Evolutionary conservation across 2,329 filamentous ascomycete genomes (phyloP).

Genomic region (Xylariaceae sp.): DNA sequence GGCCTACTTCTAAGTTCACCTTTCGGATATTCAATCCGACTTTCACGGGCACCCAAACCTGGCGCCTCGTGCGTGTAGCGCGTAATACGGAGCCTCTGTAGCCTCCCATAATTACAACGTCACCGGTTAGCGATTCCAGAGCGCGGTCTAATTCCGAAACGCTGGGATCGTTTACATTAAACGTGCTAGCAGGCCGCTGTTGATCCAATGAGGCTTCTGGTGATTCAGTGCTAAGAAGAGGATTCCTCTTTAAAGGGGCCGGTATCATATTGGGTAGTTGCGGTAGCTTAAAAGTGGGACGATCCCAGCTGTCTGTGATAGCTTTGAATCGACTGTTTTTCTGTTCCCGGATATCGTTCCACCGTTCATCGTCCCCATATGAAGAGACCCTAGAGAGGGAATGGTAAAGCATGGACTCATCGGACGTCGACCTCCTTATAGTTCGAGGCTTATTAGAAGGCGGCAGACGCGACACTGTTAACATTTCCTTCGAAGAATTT

Average conservation of each 20-base stretch:
- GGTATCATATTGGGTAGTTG: constrained; percentile 53
- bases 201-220: constrained; percentile 18
- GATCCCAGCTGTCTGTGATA: constrained; percentile 81
- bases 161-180: constrained; percentile 26
- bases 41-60: constrained; percentile 92
- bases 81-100: constrained; percentile 88
- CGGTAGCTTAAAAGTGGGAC: constrained; percentile 70
- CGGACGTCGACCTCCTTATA: constrained; percentile 63
- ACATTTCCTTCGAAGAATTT: constrained; percentile 8
- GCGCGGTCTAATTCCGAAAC: constrained; percentile 45
- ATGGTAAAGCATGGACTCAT: constrained; percentile 75
- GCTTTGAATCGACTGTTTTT: constrained; percentile 88
- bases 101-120: constrained; percentile 83
- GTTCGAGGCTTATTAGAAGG: constrained; percentile 29
- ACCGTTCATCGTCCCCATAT: constrained; percentile 77
- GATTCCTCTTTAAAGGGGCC: constrained; percentile 27
- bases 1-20: constrained; percentile 82
- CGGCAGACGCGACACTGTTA: constrained; percentile 19
- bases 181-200: constrained; percentile 13
- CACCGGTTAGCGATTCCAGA: constrained; percentile 70
- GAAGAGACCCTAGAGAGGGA: constrained; percentile 76
- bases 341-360: constrained; percentile 75
- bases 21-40: constrained; percentile 88
- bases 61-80: constrained; percentile 77
- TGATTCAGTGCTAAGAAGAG: constrained; percentile 21